A percentile compares a stretch with the other conserved stretches of the same genome.
Evolutionary conservation across 192 early-diverging fungal genomes (phyloP).

Genomic region (Mortierella alpina): DNA sequence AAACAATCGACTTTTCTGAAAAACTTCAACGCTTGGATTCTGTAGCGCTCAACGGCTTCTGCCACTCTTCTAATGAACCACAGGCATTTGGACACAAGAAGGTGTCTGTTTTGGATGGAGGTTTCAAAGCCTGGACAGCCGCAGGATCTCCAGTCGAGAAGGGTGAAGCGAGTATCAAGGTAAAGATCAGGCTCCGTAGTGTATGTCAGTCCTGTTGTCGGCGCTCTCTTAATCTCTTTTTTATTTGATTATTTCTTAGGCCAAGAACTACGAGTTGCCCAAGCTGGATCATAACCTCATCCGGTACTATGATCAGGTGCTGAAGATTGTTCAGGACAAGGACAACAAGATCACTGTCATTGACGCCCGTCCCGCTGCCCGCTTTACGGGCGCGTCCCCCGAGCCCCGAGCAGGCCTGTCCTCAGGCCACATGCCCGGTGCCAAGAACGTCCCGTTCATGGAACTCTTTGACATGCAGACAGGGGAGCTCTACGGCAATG

Average conservation of each 20-base stretch:
- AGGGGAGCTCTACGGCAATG: slow-evolving; percentile 63
- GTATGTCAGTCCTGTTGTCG: neutral
- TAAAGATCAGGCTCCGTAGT: neutral
- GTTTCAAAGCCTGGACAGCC: slow-evolving; percentile 81
- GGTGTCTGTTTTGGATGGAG: slow-evolving; percentile 91
- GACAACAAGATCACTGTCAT: slow-evolving; percentile 61
- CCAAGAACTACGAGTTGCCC: slow-evolving; percentile 52
- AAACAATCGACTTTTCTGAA: neutral
- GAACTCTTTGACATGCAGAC: slow-evolving; percentile 63
- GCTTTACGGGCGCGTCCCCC: slow-evolving; percentile 78
- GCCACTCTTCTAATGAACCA: slow-evolving; percentile 1
- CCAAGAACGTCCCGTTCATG: slow-evolving; percentile 82
- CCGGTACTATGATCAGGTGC: slow-evolving; percentile 57
- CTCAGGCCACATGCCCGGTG: slow-evolving; percentile 85
- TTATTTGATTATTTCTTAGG: neutral
- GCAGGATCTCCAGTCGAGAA: slow-evolving; percentile 62
- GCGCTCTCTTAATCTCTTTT: neutral
- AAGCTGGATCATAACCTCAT: slow-evolving; percentile 56
- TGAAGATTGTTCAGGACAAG: slow-evolving; percentile 63
- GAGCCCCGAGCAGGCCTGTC: slow-evolving; percentile 84
- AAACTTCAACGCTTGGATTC: neutral
- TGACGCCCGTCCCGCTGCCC: slow-evolving; percentile 74
- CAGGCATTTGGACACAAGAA: slow-evolving; percentile 91
- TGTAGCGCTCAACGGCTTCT: neutral
- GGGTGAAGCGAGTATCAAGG: slow-evolving; percentile 52